Percentiles rank a stretch among this genome's conserved stretches.
phyloP scores from a whole-genome alignment of 163 green algal species.

The Scenedesmus sp. region DNA sequence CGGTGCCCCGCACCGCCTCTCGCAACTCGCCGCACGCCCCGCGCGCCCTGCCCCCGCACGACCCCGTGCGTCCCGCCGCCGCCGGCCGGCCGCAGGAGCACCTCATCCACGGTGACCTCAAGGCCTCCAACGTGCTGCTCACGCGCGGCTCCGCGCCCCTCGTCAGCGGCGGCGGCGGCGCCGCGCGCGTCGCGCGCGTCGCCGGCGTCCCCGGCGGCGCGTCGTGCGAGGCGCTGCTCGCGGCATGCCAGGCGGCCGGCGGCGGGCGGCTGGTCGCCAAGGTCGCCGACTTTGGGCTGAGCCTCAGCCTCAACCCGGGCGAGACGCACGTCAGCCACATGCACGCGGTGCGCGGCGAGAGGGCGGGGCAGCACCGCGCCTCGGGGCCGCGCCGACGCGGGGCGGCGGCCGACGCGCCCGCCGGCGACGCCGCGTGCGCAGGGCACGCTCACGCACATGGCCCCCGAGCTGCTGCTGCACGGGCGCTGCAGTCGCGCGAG shows the following conservation, averaged over 20 bases:
- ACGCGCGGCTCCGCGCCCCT: background rate
- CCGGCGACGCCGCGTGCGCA: too few relatives aligned
- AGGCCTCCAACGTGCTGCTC: conserved; percentile 3
- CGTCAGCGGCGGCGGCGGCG: conserved; percentile 12
- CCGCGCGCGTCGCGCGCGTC: background rate
- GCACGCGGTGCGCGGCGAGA: conserved; percentile 28
- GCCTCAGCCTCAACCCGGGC: conserved; percentile 47
- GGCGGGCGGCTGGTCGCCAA: conserved; percentile 35
- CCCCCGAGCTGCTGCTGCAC: conserved; percentile 52
- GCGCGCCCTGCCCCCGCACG: too few relatives aligned
- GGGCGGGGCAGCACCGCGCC: background rate
- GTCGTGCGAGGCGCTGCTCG: background rate
- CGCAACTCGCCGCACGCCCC: too few relatives aligned
- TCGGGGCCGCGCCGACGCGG: too few relatives aligned
- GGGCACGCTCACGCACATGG: too few relatives aligned
- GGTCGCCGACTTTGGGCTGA: conserved; percentile 74
- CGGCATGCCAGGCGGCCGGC: conserved; percentile 1
- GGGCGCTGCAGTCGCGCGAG: conserved; percentile 48
- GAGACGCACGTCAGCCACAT: conserved; percentile 54
- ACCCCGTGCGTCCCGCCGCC: too few relatives aligned
- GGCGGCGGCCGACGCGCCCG: too few relatives aligned
- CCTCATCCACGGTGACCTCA: conserved; percentile 4
- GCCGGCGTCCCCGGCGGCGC: too few relatives aligned
- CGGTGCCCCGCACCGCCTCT: too few relatives aligned
- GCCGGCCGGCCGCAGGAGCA: too few relatives aligned